Evolutionary conservation across 1,139 yeast genomes (phyloP).

Genomic region (Diutina ranongensis): DNA sequence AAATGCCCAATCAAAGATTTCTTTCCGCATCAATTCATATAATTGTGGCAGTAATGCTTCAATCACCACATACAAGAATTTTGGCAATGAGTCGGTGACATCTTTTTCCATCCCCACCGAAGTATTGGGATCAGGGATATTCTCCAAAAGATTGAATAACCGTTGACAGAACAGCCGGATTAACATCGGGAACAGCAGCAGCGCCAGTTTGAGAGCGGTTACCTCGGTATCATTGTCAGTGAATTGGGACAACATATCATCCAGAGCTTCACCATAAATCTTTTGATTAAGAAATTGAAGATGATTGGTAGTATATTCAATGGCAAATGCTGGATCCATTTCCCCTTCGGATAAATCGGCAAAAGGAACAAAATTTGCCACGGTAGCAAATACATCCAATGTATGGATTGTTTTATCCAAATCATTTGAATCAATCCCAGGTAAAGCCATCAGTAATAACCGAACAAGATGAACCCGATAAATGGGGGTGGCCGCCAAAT

Average conservation of each 20-base stretch:
- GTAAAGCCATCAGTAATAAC: constrained; percentile 54
- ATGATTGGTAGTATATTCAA: constrained; percentile 63
- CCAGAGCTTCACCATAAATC: constrained; percentile 12
- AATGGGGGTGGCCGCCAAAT: constrained; percentile 51
- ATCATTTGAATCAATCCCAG: constrained; percentile 88
- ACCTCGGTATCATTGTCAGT: neutral
- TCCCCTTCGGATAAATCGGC: constrained; percentile 35
- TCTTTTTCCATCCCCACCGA: constrained; percentile 38
- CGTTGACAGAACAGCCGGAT: constrained; percentile 47
- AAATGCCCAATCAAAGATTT: constrained; percentile 44
- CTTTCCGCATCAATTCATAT: constrained; percentile 40
- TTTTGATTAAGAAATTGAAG: constrained; percentile 34
- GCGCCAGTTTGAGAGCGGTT: neutral
- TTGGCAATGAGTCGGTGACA: constrained; percentile 48
- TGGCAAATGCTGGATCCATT: constrained; percentile 47
- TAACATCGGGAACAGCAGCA: constrained; percentile 40
- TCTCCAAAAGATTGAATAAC: constrained; percentile 58
- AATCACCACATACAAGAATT: constrained; percentile 52
- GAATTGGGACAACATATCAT: neutral
- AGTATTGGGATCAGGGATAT: constrained; percentile 53
- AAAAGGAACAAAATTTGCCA: constrained; percentile 67
- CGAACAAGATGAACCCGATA: constrained; percentile 75
- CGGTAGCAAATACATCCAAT: constrained; percentile 57
- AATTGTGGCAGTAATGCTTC: constrained; percentile 63
- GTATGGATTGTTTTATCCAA: constrained; percentile 62